Conservation (phyloP, 192 early-diverging fungal species). For the Powellomyces hirtus region DNA sequence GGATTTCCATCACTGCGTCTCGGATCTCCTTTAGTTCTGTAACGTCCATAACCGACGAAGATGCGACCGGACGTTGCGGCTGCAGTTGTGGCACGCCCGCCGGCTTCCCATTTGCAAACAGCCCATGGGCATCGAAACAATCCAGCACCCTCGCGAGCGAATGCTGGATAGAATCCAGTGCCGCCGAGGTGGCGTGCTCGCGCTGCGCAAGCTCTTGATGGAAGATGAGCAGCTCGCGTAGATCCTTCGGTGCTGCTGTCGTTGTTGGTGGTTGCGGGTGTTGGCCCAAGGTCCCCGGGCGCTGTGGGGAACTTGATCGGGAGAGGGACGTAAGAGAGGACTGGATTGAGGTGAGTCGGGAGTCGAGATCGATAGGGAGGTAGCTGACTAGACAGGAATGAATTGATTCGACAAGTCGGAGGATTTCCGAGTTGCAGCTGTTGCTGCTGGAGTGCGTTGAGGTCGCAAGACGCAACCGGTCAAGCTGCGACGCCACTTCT, state of each 20-base stretch:
- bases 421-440: background rate
- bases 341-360: constrained; percentile 16
- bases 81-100: background rate
- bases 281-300: background rate
- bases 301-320: background rate
- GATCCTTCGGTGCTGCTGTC: background rate
- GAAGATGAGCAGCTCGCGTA: background rate
- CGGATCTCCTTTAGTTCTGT: constrained; percentile 10
- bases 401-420: constrained; percentile 29
- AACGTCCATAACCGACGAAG: constrained; percentile 5
- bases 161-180: constrained; percentile 23
- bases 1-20: constrained; percentile 5
- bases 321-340: background rate
- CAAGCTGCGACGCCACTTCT: background rate
- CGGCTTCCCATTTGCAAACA: background rate
- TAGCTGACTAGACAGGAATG: constrained; percentile 24
- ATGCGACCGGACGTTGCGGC: background rate
- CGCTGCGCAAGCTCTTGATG: constrained; percentile 1
- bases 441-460: background rate
- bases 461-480: background rate
- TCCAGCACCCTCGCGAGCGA: constrained; percentile 12
- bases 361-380: constrained; percentile 23
- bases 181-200: constrained; percentile 4
- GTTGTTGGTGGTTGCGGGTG: background rate
- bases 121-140: constrained; percentile 1